Base-by-base conservation (phyloP, 1,284 basidiomycete species). In the Agaricales sp. region DNA sequence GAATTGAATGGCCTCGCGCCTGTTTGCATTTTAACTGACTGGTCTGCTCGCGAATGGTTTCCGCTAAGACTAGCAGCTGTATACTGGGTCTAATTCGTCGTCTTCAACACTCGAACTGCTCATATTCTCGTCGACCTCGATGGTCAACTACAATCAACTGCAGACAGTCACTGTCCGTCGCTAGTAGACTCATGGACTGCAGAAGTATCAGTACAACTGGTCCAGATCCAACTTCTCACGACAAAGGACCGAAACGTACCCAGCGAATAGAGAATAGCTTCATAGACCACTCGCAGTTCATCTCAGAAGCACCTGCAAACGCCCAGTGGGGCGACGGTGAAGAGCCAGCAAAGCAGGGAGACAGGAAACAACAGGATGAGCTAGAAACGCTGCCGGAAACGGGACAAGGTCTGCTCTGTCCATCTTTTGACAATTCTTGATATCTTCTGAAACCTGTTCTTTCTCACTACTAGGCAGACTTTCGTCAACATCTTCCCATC, bases 401-500 rank as follows among this genome's bases (percentile, higher is more conserved):
- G 58, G 65, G 67, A 67, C 51, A 24, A 47, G 52, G 19, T 35
- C 21, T 13, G 24, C 22, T 37, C 6, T 21, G 13, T 12, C 46
- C 8, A 35, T 20, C 12, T 46, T 23, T 25, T 24, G 20, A 11
- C 18, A 13, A 35, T 37, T 22, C 37, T 13, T 8, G 14, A 4
- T 18, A 45, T 14, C 52, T 46, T 26, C 26, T 44, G 16, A 52
- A 46, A 21, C 20, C 20, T 8, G 41, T 21, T 37, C 37, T 4
- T 52, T 54, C 48, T 47, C 59, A n/a, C n/a, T n/a, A n/a, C n/a
- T n/a, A 75, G 80, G 80, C 13, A 79, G 78, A 61, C 63, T 82
- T 2, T 70, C 73, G 2, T 76, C 80, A 1, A 85, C 80, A 0
- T 71, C 74, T 0, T 78, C 77, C 0, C 80, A 82, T 57, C 61